Conservation (phyloP, 805 yeast species). For the Starmerella stigmatis region DNA sequence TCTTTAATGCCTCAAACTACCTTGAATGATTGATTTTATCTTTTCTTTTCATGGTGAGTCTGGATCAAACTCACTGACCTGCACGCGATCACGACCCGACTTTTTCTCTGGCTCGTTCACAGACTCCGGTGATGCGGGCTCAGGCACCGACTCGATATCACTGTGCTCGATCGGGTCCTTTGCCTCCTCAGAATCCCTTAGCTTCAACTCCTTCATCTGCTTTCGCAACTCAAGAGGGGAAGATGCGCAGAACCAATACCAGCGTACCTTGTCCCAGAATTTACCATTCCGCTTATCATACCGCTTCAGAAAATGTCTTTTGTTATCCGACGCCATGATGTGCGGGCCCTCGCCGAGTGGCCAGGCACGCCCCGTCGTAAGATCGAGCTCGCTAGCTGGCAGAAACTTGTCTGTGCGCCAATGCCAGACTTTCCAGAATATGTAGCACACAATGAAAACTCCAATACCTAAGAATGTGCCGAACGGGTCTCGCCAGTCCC, state of each 20-base stretch:
- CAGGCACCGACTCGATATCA: no score
- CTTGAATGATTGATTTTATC: background rate
- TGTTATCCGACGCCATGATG: conserved; percentile 20
- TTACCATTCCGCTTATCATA: background rate
- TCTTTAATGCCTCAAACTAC: background rate
- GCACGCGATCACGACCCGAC: no score
- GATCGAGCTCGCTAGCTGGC: conserved; percentile 18
- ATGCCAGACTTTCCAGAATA: conserved; percentile 30
- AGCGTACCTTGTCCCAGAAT: background rate
- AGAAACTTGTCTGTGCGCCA: conserved; percentile 26
- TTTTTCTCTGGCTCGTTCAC: no score
- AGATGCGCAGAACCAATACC: background rate
- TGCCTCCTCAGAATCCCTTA: background rate
- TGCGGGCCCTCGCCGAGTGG: conserved; percentile 27
- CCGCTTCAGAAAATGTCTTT: conserved; percentile 8
- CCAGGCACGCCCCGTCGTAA: conserved; percentile 23
- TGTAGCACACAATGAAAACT: conserved; percentile 36
- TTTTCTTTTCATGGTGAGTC: background rate
- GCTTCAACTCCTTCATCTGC: background rate
- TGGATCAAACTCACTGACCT: no score
- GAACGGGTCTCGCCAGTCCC: conserved; percentile 36
- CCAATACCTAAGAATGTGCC: conserved; percentile 39
- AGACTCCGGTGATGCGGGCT: no score
- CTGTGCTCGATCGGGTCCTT: no score
- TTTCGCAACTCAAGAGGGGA: background rate